Percentiles rank a stretch among this genome's conserved stretches.
Evolutionary conservation across 176 grass and related monocot species (phyloP).

Genomic region (Chrysopogon serrulatus): DNA sequence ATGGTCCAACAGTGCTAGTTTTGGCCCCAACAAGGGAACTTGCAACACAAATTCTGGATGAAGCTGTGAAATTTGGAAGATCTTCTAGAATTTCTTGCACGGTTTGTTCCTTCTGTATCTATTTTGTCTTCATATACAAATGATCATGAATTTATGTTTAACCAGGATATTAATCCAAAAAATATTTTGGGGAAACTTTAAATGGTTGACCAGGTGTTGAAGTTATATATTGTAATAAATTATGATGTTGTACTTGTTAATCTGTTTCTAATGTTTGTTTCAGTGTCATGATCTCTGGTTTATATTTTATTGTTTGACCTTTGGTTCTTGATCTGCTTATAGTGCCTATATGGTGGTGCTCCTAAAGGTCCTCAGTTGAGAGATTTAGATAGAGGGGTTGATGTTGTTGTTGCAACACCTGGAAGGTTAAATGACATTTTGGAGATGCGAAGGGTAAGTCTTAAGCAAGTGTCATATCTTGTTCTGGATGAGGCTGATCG

Average conservation of each 20-base stretch:
- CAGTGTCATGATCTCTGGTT: not conserved
- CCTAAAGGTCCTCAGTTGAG: constrained; percentile 94
- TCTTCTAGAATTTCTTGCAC: constrained; percentile 87
- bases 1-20: constrained; percentile 86
- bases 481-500: constrained; percentile 87
- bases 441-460: constrained; percentile 80
- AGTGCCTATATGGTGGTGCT: constrained; percentile 97
- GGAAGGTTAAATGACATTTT: constrained; percentile 95
- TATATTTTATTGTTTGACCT: constrained; percentile 17
- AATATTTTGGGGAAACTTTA: not conserved
- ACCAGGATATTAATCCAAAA: not conserved
- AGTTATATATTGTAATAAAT: not conserved
- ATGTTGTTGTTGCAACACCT: constrained; percentile 98
- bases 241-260: not conserved
- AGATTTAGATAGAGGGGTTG: constrained; percentile 90
- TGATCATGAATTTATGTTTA: not conserved
- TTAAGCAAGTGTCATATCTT: constrained; percentile 71
- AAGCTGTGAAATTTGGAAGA: constrained; percentile 87
- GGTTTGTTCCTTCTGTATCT: constrained; percentile 44
- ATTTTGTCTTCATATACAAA: not conserved
- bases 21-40: constrained; percentile 96
- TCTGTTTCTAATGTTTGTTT: not conserved
- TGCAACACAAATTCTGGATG: constrained; percentile 90
- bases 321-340: constrained; percentile 21
- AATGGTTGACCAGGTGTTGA: not conserved